A percentile compares a stretch with the other conserved stretches of the same genome.
phyloP scores from a whole-genome alignment of 768 basidiomycete species.

The Chalciporus piperatus region DNA sequence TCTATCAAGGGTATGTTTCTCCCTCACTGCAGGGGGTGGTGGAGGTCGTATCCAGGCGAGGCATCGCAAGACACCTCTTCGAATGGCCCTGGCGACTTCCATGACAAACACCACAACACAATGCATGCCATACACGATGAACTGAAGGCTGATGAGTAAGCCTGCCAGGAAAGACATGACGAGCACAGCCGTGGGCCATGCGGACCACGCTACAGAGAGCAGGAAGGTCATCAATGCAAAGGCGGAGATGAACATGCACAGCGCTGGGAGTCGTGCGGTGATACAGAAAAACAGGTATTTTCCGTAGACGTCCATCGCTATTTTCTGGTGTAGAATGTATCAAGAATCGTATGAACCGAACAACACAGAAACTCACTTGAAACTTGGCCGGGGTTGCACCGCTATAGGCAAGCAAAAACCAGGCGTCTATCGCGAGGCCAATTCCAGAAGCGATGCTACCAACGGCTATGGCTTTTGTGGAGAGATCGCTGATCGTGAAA shows the following conservation, averaged over 20 bases:
- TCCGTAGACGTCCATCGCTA: conserved; percentile 52
- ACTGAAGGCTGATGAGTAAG: conserved; percentile 60
- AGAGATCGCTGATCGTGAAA: conserved; percentile 47
- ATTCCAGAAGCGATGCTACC: conserved; percentile 61
- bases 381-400: conserved; percentile 52
- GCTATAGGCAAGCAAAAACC: conserved; percentile 64
- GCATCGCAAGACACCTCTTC: conserved; percentile 14
- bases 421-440: conserved; percentile 60
- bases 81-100: conserved; percentile 3
- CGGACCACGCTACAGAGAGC: conserved; percentile 55
- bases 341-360: background rate
- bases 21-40: conserved; percentile 3
- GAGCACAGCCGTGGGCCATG: conserved; percentile 63
- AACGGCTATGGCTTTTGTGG: conserved; percentile 51
- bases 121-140: conserved; percentile 53
- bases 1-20: conserved; percentile 5
- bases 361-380: conserved; percentile 39
- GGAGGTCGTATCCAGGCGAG: conserved; percentile 10
- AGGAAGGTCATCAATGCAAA: conserved; percentile 61
- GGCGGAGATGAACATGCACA: conserved; percentile 58
- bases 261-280: conserved; percentile 58
- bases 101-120: conserved; percentile 16
- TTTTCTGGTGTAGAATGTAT: conserved; percentile 12
- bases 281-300: conserved; percentile 70
- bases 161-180: conserved; percentile 58